phyloP scores from a whole-genome alignment of 2,329 filamentous ascomycete species.

The Plenodomus tracheiphilus region DNA sequence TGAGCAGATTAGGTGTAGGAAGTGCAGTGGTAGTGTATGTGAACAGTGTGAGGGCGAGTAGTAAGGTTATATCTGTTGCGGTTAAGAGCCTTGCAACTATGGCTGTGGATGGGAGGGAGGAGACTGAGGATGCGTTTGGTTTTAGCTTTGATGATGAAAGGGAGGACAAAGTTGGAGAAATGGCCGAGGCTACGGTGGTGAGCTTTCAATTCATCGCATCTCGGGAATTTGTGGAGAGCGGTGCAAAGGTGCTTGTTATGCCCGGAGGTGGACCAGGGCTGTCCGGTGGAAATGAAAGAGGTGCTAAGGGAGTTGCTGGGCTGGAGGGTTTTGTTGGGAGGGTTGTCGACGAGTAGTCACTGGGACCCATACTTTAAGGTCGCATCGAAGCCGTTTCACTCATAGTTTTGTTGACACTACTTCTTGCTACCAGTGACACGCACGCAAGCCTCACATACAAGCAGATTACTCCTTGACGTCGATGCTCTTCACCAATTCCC shows the following conservation, averaged over 20 bases:
- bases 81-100: conserved; percentile 8
- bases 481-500: conserved; percentile 58
- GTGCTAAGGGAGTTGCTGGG: conserved; percentile 56
- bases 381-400: not conserved
- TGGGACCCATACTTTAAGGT: too few relatives aligned
- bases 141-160: conserved; percentile 56
- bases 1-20: conserved; percentile 66
- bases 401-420: too few relatives aligned
- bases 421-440: too few relatives aligned
- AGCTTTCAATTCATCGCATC: conserved; percentile 69
- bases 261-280: conserved; percentile 68
- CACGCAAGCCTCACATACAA: not conserved
- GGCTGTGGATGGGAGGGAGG: conserved; percentile 25
- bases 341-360: too few relatives aligned
- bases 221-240: conserved; percentile 74
- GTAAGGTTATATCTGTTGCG: conserved; percentile 65
- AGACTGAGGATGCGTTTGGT: conserved; percentile 54
- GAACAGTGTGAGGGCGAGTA: conserved; percentile 81
- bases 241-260: conserved; percentile 70
- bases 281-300: conserved; percentile 58
- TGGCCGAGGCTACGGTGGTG: conserved; percentile 46
- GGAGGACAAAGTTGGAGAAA: conserved; percentile 47
- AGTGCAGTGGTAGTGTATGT: conserved; percentile 81
- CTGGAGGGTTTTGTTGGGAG: conserved; percentile 72
- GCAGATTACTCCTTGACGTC: conserved; percentile 20